Conservation (phyloP, 306 rosid species). For the Rosa lucieae region DNA sequence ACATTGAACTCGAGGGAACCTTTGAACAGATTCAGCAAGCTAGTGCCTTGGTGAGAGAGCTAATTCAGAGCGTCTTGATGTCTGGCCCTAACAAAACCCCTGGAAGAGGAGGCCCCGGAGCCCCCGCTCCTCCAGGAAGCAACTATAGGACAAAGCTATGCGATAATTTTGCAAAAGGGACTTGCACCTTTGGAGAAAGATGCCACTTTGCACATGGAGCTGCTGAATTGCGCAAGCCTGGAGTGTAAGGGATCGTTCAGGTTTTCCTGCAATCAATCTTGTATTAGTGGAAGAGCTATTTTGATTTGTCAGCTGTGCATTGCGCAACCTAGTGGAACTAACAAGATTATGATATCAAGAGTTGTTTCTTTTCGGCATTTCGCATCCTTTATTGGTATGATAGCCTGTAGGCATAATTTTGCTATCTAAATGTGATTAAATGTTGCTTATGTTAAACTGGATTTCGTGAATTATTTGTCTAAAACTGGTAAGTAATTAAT, state of each 20-base stretch:
- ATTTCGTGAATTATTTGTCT: not conserved
- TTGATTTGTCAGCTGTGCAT: slow-evolving; percentile 34
- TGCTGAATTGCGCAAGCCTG: slow-evolving; percentile 69
- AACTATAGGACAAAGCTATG: slow-evolving; percentile 89
- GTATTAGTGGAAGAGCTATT: slow-evolving; percentile 33
- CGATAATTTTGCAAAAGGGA: slow-evolving; percentile 82
- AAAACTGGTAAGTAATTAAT: not conserved
- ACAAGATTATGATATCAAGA: slow-evolving; percentile 33
- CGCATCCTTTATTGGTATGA: slow-evolving; percentile 15
- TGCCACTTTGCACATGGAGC: slow-evolving; percentile 97
- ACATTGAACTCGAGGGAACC: slow-evolving; percentile 94
- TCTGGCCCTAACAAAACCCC: slow-evolving; percentile 54
- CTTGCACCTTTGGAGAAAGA: slow-evolving; percentile 95
- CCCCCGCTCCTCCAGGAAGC: slow-evolving; percentile 49
- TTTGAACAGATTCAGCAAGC: slow-evolving; percentile 92
- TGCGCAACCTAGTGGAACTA: slow-evolving; percentile 34
- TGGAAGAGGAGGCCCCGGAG: slow-evolving; percentile 44
- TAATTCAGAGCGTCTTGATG: slow-evolving; percentile 56
- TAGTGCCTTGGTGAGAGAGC: slow-evolving; percentile 77
- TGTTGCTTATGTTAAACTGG: not conserved
- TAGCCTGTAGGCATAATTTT: not conserved
- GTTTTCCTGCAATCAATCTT: slow-evolving; percentile 20
- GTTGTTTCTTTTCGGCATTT: slow-evolving; percentile 24
- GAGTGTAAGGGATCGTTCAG: slow-evolving; percentile 32
- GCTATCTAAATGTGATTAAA: not conserved